Percentiles rank a stretch among this genome's conserved stretches.
Evolutionary conservation across 225 moss, liverwort and hornwort genomes (phyloP).

Genomic region (Marchantia polymorpha): DNA sequence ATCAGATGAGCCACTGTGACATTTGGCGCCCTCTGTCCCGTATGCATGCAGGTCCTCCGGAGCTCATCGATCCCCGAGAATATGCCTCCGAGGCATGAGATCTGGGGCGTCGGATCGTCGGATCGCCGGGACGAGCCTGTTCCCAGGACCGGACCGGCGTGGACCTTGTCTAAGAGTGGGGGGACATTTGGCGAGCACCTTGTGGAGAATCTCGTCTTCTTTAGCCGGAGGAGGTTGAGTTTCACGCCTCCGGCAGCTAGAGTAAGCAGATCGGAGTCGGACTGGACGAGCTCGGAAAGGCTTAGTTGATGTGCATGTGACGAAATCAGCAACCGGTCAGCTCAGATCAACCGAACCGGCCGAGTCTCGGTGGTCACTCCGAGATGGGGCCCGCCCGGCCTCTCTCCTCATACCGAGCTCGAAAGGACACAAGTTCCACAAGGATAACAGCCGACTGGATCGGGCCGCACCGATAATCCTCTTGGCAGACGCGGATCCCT

Average conservation of each 20-base stretch:
- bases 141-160: not conserved
- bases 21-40: conserved; percentile 2
- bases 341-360: not conserved
- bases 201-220: not conserved
- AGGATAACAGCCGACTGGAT: not conserved
- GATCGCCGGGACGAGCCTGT: too few species aligned
- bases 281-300: not conserved
- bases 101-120: too few species aligned
- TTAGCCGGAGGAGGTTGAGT: not conserved
- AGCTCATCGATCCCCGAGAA: not conserved
- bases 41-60: not conserved
- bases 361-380: not conserved
- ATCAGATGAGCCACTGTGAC: not conserved
- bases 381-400: not conserved
- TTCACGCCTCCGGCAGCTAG: not conserved
- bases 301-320: too few species aligned
- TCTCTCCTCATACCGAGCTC: not conserved
- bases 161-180: not conserved
- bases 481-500: not conserved
- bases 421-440: not conserved
- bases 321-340: too few species aligned
- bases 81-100: not conserved
- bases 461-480: not conserved
- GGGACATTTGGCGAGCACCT: not conserved
- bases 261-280: not conserved